These are phyloP conservation scores for Halocafeteria seosinensis DNA, from an alignment of 108 stramenopile genomes.

Conservation along the genomic window DNA sequence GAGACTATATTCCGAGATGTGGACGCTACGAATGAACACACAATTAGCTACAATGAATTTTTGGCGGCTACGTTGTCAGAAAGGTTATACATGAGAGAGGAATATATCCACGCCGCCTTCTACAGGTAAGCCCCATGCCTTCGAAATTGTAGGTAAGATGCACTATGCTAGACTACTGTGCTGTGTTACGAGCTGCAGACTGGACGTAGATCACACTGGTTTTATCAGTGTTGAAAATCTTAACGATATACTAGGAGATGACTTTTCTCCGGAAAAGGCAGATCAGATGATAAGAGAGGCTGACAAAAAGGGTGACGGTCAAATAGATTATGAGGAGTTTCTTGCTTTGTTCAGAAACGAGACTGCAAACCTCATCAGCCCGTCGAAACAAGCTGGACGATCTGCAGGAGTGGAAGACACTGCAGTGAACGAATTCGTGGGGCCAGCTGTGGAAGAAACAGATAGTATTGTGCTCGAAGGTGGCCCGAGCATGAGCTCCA, in stretches of 20 bases:
- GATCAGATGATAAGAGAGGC: slow-evolving; percentile 9
- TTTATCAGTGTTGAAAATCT: slow-evolving; percentile 9
- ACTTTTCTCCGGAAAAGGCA: not conserved
- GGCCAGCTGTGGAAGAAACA: no score
- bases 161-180: no score
- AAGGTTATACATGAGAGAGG: not conserved
- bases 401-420: no score
- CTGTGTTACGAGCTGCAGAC: no score
- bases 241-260: slow-evolving; percentile 3
- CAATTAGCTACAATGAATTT: slow-evolving; percentile 15
- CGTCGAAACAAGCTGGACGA: no score
- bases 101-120: slow-evolving; percentile 13
- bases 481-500: no score
- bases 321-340: not conserved
- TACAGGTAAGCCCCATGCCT: no score
- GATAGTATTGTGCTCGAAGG: no score
- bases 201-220: slow-evolving; percentile 6
- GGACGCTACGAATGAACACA: slow-evolving; percentile 7
- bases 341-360: not conserved
- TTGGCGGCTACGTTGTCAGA: slow-evolving; percentile 10
- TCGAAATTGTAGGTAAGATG: no score
- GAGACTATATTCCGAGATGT: not conserved
- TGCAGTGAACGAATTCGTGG: no score
- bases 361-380: no score
- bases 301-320: not conserved